Evolutionary conservation across 192 early-diverging fungal genomes (phyloP).

Genomic region (Diversispora epigaea): DNA sequence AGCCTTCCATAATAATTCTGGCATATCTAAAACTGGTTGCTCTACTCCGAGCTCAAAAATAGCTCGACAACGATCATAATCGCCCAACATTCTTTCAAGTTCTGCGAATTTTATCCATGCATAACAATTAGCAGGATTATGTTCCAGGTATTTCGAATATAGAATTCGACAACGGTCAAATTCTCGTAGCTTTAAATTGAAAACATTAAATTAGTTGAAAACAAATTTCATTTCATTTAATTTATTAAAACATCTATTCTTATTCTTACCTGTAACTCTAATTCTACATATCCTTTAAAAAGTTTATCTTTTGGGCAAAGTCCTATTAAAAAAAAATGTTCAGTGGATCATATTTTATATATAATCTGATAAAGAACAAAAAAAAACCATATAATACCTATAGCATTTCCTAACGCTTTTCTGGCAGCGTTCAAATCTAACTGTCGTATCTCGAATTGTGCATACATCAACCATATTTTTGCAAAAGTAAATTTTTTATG

Average conservation of each 20-base stretch:
- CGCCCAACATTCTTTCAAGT: conserved; percentile 82
- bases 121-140: conserved; percentile 79
- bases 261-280: conserved; percentile 74
- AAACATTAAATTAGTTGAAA: neutral
- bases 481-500: conserved; percentile 95
- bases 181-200: conserved; percentile 66
- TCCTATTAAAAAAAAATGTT: conserved; percentile 17
- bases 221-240: neutral
- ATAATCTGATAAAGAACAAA: neutral
- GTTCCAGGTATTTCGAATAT: conserved; percentile 90
- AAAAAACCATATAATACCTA: conserved; percentile 52
- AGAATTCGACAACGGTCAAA: conserved; percentile 90
- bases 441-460: conserved; percentile 86
- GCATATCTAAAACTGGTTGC: conserved; percentile 94
- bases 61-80: conserved; percentile 78
- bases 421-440: conserved; percentile 72
- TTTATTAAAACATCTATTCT: neutral
- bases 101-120: conserved; percentile 98
- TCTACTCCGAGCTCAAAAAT: conserved; percentile 90
- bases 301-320: conserved; percentile 87
- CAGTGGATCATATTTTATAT: neutral
- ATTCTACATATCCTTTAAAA: conserved; percentile 95
- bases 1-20: conserved; percentile 97
- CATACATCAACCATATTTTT: conserved; percentile 95
- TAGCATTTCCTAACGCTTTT: conserved; percentile 76